A percentile compares a stretch with the other conserved stretches of the same genome.
phyloP scores from a whole-genome alignment of 2,329 filamentous ascomycete species.

The Claviceps maximensis region DNA sequence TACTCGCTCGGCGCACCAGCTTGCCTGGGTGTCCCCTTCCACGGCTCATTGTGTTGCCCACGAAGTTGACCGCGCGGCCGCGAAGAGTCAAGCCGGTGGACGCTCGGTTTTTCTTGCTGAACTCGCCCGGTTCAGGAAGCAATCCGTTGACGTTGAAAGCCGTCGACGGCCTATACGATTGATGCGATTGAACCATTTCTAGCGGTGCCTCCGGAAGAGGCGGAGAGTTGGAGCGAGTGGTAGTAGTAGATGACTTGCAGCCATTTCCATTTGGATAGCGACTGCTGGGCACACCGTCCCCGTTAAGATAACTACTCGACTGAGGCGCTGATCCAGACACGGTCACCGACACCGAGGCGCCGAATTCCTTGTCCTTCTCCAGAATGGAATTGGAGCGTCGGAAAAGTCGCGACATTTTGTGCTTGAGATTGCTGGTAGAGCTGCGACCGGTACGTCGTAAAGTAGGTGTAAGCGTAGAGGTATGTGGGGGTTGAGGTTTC shows the following conservation, averaged over 20 bases:
- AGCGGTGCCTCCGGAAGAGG: conserved; percentile 35
- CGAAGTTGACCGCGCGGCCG: conserved; percentile 35
- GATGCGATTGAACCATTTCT: conserved; percentile 24
- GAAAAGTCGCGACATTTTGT: conserved; percentile 38
- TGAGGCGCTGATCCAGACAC: conserved; percentile 11
- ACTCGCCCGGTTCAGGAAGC: conserved; percentile 31
- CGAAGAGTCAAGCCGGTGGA: conserved; percentile 38
- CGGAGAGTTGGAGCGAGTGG: conserved; percentile 35
- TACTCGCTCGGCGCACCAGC: conserved; percentile 28
- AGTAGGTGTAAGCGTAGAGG: conserved; percentile 14
- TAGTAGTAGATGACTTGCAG: conserved; percentile 29
- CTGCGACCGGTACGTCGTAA: conserved; percentile 28
- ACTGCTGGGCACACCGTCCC: conserved; percentile 13
- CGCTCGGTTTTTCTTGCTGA: conserved; percentile 37
- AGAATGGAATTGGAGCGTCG: conserved; percentile 26
- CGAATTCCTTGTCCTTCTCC: conserved; percentile 15
- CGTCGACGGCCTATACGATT: conserved; percentile 4
- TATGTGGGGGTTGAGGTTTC: too few relatives aligned
- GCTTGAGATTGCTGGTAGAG: conserved; percentile 31
- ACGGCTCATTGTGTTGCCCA: conserved; percentile 16
- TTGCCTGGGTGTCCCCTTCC: conserved; percentile 12
- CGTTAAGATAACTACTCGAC: conserved; percentile 4
- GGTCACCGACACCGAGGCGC: conserved; percentile 9
- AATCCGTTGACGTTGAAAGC: conserved; percentile 12
- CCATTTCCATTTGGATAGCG: conserved; percentile 27